Percentiles rank a stretch among this genome's conserved stretches.
These are phyloP conservation scores for Hyaloscypha variabilis DNA, from an alignment of 495 filamentous ascomycete species.

Conservation along the genomic window DNA sequence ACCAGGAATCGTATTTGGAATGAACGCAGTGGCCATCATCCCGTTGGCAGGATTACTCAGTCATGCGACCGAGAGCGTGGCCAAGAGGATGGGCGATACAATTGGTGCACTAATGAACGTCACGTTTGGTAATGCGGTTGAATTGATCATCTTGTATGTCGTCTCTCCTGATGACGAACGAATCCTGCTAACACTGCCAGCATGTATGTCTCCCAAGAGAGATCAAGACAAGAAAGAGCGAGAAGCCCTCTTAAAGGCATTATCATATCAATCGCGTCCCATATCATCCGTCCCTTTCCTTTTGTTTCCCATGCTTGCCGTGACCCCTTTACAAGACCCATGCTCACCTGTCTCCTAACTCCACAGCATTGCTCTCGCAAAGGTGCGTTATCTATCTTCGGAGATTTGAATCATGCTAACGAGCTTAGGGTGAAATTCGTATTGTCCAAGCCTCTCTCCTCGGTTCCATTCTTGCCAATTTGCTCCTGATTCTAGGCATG, in stretches of 20 bases:
- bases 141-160: slow-evolving; percentile 80
- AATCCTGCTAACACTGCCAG: slow-evolving; percentile 33
- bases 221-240: slow-evolving; percentile 43
- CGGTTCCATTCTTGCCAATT: slow-evolving; percentile 85
- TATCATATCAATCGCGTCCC: slow-evolving; percentile 44
- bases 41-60: slow-evolving; percentile 79
- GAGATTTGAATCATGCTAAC: slow-evolving; percentile 43
- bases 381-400: slow-evolving; percentile 42
- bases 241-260: slow-evolving; percentile 42
- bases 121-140: slow-evolving; percentile 87
- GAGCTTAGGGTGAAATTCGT: slow-evolving; percentile 71
- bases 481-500: slow-evolving; percentile 90
- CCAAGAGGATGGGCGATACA: slow-evolving; percentile 75
- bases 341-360: slow-evolving; percentile 37
- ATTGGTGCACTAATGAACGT: slow-evolving; percentile 83
- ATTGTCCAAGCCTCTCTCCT: slow-evolving; percentile 89
- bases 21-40: slow-evolving; percentile 84
- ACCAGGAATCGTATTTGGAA: slow-evolving; percentile 59
- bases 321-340: slow-evolving; percentile 33
- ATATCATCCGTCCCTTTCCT: slow-evolving; percentile 34
- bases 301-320: slow-evolving; percentile 26
- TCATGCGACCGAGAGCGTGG: slow-evolving; percentile 82
- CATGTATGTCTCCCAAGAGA: slow-evolving; percentile 44
- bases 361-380: slow-evolving; percentile 65
- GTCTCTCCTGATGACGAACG: not conserved